Evolutionary conservation across 1,284 basidiomycete genomes (phyloP), one percentile per base, ranked within the genome.

Genomic region (Cryptococcus wingfieldii): DNA sequence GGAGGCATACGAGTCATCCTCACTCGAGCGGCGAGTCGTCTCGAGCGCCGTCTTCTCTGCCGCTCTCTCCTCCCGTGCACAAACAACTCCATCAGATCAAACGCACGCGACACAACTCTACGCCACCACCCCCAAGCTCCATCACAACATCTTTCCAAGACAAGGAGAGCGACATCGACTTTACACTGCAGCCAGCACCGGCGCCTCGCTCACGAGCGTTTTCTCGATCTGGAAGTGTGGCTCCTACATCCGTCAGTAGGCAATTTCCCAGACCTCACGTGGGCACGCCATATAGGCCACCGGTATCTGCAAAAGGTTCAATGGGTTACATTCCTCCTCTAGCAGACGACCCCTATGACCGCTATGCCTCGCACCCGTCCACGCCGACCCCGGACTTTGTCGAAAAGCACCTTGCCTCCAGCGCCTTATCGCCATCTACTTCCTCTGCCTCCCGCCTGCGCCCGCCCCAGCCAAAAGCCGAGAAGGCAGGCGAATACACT

Each of bases 291-390:
- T 25, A 16, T 46, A 23, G 5, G 25, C 18, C 8, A 7, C 9
- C 45, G 18, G 10, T 25, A 7, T 7, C 41, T 42, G 7, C 19
- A 42, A 42, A 13, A 7, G 46, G 18, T n/a, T 39, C 55, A 12
- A 38, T 34, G 3, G 60, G 59, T 10, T 65, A 67, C 48, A 39
- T 67, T 16, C 56, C 59, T 4, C 62, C 62, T 1, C 23, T 59
- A 16, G 46, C 34, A 4, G 50, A 62, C 18, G 59, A 64, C 13
- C 49, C 47, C 6, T 70, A 68, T 31, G 65, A 70, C 54, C 58
- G 62, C 14, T 67, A 70, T 45, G 43, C 55, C 39, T 52, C 61
- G 4, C 68, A 70, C 54, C 68, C 68, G 8, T 61, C 64, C 44
- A 49, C 65, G 6, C 55, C 58, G 6, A 19, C 50, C 19, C 25